Conservation (phyloP, 2,329 filamentous ascomycete species). For the Calonectria hongkongensis region DNA sequence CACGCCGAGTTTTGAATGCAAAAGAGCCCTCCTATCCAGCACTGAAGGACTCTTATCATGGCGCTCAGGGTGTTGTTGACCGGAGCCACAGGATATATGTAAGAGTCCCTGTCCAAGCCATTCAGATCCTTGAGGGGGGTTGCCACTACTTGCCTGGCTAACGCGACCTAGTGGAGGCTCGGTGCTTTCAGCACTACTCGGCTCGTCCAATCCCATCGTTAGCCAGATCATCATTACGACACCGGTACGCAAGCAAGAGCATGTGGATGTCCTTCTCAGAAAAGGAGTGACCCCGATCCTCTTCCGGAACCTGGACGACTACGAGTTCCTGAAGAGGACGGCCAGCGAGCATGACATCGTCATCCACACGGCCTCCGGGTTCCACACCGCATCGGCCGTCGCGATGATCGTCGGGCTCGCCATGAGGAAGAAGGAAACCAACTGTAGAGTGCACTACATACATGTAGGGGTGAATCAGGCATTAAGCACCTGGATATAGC, state of each 20-base stretch:
- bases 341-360: constrained; percentile 35
- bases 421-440: not conserved
- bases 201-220: constrained; percentile 9
- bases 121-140: not conserved
- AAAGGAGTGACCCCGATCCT: constrained; percentile 22
- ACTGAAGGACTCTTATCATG: not conserved
- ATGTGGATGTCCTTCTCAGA: constrained; percentile 7
- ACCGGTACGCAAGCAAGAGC: constrained; percentile 33
- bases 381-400: constrained; percentile 29
- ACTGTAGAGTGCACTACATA: constrained; percentile 28
- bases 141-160: not conserved
- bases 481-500: no score
- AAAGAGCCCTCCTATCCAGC: no score
- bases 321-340: constrained; percentile 1
- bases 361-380: constrained; percentile 36
- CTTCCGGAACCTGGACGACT: constrained; percentile 35
- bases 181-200: constrained; percentile 36
- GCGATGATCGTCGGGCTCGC: constrained; percentile 26
- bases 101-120: not conserved
- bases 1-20: no score
- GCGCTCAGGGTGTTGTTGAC: constrained; percentile 30
- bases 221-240: constrained; percentile 29
- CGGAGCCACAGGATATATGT: constrained; percentile 40
- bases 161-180: constrained; percentile 34
- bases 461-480: constrained; percentile 19